Percentiles rank a stretch among this genome's conserved stretches.
phyloP scores from a whole-genome alignment of 768 basidiomycete species.

The Suillus subaureus region DNA sequence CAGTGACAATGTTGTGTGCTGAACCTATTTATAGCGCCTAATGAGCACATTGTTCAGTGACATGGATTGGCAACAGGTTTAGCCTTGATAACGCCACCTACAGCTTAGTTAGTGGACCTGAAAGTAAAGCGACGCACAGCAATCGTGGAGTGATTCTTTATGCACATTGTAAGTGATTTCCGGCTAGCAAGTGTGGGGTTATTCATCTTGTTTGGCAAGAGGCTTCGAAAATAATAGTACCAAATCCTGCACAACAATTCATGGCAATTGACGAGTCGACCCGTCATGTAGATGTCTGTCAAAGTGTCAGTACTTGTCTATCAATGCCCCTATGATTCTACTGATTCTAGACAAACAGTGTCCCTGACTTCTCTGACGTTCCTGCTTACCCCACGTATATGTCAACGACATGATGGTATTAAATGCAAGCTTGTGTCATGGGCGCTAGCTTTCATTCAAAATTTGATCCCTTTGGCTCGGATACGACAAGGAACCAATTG shows the following conservation, averaged over 20 bases:
- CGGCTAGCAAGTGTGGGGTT: too few species aligned
- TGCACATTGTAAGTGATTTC: too few species aligned
- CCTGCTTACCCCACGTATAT: background rate
- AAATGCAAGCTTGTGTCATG: background rate
- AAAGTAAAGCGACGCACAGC: too few species aligned
- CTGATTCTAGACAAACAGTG: background rate
- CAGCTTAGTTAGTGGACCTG: too few species aligned
- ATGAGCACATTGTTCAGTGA: too few species aligned
- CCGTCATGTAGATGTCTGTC: too few species aligned
- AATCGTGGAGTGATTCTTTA: too few species aligned
- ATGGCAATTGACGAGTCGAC: too few species aligned
- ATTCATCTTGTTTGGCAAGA: conserved; percentile 4
- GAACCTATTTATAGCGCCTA: background rate
- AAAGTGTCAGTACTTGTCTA: background rate
- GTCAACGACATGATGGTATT: background rate
- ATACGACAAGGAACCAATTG: too few species aligned
- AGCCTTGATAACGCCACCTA: too few species aligned
- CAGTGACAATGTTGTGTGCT: background rate
- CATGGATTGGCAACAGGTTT: too few species aligned
- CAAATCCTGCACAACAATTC: background rate
- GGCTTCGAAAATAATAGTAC: background rate
- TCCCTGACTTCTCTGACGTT: background rate
- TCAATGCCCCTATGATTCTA: background rate
- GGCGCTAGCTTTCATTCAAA: background rate
- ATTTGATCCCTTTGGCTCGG: background rate